A percentile compares a stretch with the other conserved stretches of the same genome.
phyloP scores from a whole-genome alignment of 441 rosid species.

The Erysimum cheiri region DNA sequence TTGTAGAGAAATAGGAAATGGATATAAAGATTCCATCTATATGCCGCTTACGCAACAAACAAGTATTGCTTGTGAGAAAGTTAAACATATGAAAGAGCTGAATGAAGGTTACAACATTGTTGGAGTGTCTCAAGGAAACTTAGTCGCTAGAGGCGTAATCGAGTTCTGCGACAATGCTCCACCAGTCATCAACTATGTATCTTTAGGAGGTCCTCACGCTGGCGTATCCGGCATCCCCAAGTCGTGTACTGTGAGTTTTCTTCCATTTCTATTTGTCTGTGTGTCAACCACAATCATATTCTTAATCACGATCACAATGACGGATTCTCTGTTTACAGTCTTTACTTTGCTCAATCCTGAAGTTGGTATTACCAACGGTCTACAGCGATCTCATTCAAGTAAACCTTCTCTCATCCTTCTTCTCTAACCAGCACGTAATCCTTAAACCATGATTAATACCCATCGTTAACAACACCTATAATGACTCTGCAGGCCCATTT shows the following conservation, averaged over 20 bases:
- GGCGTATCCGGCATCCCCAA: slow-evolving; percentile 56
- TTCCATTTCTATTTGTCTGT: neutral
- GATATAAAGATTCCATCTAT: slow-evolving; percentile 12
- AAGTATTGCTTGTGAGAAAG: slow-evolving; percentile 74
- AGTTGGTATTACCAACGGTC: slow-evolving; percentile 31
- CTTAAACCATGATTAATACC: slow-evolving; percentile 23
- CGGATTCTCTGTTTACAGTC: neutral
- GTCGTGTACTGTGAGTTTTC: slow-evolving; percentile 10
- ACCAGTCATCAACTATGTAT: slow-evolving; percentile 64
- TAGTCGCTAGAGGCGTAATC: slow-evolving; percentile 70
- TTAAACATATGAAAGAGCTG: slow-evolving; percentile 70
- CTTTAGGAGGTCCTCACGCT: slow-evolving; percentile 79
- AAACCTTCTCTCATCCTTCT: slow-evolving; percentile 14
- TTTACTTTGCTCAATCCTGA: neutral
- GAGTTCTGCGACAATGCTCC: slow-evolving; percentile 88
- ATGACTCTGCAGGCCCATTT: slow-evolving; percentile 64
- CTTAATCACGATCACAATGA: neutral
- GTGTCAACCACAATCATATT: slow-evolving; percentile 1
- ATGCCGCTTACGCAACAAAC: slow-evolving; percentile 56
- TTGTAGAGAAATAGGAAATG: slow-evolving; percentile 43
- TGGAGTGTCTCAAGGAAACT: slow-evolving; percentile 81
- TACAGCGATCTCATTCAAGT: slow-evolving; percentile 69
- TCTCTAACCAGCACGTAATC: neutral
- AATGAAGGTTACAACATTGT: slow-evolving; percentile 74
- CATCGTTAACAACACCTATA: neutral